A percentile compares a stretch with the other conserved stretches of the same genome.
Evolutionary conservation across 495 filamentous ascomycete species (phyloP).

Genomic region (Daldinia grandis): DNA sequence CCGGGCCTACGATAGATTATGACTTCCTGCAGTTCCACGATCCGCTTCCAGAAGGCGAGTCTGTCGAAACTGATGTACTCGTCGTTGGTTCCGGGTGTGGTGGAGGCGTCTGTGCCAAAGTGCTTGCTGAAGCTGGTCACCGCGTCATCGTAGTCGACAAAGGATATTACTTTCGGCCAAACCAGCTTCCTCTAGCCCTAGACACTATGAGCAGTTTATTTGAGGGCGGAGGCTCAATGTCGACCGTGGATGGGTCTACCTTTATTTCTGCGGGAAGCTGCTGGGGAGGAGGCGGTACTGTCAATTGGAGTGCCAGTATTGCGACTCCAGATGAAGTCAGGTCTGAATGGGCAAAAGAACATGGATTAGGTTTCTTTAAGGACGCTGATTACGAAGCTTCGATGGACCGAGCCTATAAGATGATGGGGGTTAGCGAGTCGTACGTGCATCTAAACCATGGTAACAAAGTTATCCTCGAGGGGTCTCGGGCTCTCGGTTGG

Average conservation of each 20-base stretch:
- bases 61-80: conserved; percentile 74
- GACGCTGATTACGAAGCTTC: conserved; percentile 70
- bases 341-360: conserved; percentile 70
- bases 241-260: conserved; percentile 66
- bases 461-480: conserved; percentile 71
- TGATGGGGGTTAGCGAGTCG: conserved; percentile 66
- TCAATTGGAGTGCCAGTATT: conserved; percentile 80
- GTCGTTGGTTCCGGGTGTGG: conserved; percentile 81
- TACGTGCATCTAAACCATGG: conserved; percentile 68
- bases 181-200: conserved; percentile 69
- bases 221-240: conserved; percentile 52
- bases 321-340: conserved; percentile 73
- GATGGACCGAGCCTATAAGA: conserved; percentile 61
- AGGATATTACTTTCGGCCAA: conserved; percentile 67
- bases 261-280: conserved; percentile 67
- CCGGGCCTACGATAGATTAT: conserved; percentile 51
- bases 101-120: conserved; percentile 77
- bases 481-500: conserved; percentile 73
- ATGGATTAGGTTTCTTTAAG: conserved; percentile 71
- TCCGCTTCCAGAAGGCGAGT: conserved; percentile 31
- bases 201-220: conserved; percentile 64
- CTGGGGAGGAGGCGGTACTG: conserved; percentile 78
- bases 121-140: conserved; percentile 73
- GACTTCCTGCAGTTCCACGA: conserved; percentile 50
- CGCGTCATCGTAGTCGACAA: conserved; percentile 78